A percentile compares a stretch with the other conserved stretches of the same genome.
phyloP scores from a whole-genome alignment of 1,284 basidiomycete species.

The Singerocomus rubriflavus region DNA sequence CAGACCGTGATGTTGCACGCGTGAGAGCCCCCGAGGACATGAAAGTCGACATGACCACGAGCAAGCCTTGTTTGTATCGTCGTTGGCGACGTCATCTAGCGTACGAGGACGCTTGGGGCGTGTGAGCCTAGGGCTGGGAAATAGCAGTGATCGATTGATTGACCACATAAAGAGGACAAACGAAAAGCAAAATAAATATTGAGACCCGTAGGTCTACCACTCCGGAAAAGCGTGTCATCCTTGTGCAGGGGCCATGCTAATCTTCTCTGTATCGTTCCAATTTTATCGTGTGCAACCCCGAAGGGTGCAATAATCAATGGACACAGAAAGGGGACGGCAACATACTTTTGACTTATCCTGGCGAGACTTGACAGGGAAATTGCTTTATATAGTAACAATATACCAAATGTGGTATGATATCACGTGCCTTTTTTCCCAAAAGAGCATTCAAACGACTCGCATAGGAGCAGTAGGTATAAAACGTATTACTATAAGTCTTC shows the following conservation, averaged over 20 bases:
- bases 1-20: no score
- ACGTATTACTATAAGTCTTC: background rate
- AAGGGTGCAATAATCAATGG: conserved; percentile 26
- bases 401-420: background rate
- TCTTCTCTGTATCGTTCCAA: conserved; percentile 36
- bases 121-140: no score
- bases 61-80: no score
- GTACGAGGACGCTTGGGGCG: no score
- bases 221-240: conserved; percentile 34
- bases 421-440: no score
- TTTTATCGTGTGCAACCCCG: conserved; percentile 37
- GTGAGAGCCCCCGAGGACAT: no score
- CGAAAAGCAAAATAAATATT: conserved; percentile 28
- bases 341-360: conserved; percentile 21
- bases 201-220: conserved; percentile 35
- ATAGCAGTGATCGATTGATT: no score
- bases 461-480: conserved; percentile 12
- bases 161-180: no score
- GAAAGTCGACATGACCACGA: no score
- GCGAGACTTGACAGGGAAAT: conserved; percentile 4
- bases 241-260: conserved; percentile 34
- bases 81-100: no score
- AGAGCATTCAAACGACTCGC: no score
- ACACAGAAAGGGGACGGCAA: background rate
- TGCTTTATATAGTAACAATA: background rate